Evolutionary conservation across 345 rosid species (phyloP).

Genomic region (Garcia nutans): DNA sequence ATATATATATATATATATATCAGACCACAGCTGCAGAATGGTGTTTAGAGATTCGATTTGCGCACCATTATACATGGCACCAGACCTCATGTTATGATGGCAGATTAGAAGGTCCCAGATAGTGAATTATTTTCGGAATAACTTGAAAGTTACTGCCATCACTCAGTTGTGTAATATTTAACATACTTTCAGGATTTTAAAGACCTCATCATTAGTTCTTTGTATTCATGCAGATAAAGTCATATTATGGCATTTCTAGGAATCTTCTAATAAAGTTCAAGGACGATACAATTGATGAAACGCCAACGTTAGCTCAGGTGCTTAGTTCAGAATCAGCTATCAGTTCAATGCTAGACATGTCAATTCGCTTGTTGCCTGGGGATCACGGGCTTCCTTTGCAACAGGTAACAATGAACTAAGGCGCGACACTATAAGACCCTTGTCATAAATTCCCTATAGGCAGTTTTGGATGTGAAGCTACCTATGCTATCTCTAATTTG

Average conservation of each 20-base stretch:
- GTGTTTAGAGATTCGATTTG: neutral
- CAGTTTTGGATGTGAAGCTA: neutral
- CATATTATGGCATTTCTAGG: conserved; percentile 90
- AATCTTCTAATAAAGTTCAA: conserved; percentile 85
- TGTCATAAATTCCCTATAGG: neutral
- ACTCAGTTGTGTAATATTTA: neutral
- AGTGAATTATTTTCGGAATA: neutral
- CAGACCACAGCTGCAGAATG: too few relatives aligned
- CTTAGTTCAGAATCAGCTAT: conserved; percentile 90
- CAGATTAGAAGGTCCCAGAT: neutral
- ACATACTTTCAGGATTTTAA: neutral
- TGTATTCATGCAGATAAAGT: conserved; percentile 62
- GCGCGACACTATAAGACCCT: neutral
- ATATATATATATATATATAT: too few relatives aligned
- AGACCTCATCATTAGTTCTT: conserved; percentile 14
- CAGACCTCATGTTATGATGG: neutral
- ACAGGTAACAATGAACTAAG: conserved; percentile 56
- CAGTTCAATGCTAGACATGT: conserved; percentile 94
- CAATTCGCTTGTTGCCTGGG: conserved; percentile 81
- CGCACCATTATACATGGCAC: neutral
- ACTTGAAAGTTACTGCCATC: neutral
- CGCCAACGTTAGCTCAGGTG: conserved; percentile 74
- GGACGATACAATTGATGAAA: conserved; percentile 89
- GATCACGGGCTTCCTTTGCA: conserved; percentile 95
- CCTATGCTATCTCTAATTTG: conserved; percentile 15